Percentiles rank a stretch among this genome's conserved stretches.
Conservation (phyloP, 352 stramenopile species). For the Phytopythium vexans region DNA sequence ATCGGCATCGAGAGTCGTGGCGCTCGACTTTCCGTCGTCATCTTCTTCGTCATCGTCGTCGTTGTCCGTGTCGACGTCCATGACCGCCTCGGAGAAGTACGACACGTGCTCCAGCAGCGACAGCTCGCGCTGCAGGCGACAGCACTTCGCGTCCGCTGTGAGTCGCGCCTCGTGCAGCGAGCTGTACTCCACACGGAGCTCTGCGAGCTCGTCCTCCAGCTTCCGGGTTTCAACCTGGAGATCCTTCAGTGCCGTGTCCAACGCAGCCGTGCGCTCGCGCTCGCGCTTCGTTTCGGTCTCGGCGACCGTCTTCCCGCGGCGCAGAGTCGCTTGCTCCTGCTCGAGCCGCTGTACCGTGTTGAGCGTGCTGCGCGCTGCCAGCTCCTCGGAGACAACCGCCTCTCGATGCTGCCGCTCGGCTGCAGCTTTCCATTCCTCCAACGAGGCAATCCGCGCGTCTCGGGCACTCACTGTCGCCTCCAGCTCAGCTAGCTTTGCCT, state of each 20-base stretch:
- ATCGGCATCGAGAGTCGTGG: conserved; percentile 6
- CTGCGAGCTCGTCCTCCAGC: conserved; percentile 30
- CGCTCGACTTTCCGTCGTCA: conserved; percentile 18
- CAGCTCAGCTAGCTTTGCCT: conserved; percentile 29
- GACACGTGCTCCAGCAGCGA: conserved; percentile 74
- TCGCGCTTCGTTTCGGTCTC: conserved; percentile 24
- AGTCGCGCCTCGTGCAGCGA: conserved; percentile 55
- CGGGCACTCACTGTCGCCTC: conserved; percentile 32
- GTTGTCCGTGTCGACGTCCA: conserved; percentile 64
- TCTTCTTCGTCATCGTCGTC: conserved; percentile 64
- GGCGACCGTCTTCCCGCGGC: conserved; percentile 20
- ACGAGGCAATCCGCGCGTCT: conserved; percentile 28
- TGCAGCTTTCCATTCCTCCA: conserved; percentile 48
- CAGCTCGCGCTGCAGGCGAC: conserved; percentile 68
- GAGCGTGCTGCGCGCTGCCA: conserved; percentile 38
- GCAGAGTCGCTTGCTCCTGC: conserved; percentile 23
- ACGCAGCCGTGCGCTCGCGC: conserved; percentile 21
- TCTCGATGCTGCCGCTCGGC: conserved; percentile 41
- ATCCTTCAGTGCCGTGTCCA: conserved; percentile 28
- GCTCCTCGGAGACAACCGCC: conserved; percentile 25
- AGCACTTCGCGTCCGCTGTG: conserved; percentile 60
- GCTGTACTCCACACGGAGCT: conserved; percentile 40
- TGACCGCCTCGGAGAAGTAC: conserved; percentile 64
- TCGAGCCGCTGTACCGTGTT: conserved; percentile 44
- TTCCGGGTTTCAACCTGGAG: conserved; percentile 19